A percentile compares a stretch with the other conserved stretches of the same genome.
These are phyloP conservation scores for Celoporthe dispersa DNA, from an alignment of 2,329 filamentous ascomycete genomes.

Conservation along the genomic window DNA sequence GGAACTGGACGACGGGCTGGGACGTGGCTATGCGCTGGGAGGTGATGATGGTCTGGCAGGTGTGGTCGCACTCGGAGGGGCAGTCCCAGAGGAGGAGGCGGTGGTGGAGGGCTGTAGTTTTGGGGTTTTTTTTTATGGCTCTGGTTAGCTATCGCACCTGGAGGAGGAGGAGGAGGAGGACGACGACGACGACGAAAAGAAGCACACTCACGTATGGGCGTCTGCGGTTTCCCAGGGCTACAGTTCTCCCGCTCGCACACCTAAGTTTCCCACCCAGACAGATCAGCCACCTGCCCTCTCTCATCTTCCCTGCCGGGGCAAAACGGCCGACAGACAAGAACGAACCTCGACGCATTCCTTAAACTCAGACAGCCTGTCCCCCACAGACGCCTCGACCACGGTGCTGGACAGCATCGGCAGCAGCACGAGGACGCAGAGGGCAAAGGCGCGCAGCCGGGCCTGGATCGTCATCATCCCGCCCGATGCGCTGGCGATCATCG, in stretches of 20 bases:
- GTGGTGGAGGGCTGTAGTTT: constrained; percentile 71
- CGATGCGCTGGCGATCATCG: constrained; percentile 39
- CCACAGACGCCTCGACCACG: constrained; percentile 70
- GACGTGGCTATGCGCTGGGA: constrained; percentile 67
- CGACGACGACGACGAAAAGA: constrained; percentile 24
- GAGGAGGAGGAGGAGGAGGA: constrained; percentile 65
- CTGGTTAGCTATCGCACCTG: constrained; percentile 46
- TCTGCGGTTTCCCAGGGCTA: constrained; percentile 59
- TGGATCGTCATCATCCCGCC: constrained; percentile 39
- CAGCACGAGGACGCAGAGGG: constrained; percentile 34
- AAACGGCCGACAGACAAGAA: constrained; percentile 26
- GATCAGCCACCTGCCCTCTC: constrained; percentile 9
- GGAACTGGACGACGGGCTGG: constrained; percentile 82
- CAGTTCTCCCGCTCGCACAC: constrained; percentile 84
- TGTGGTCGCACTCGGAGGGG: constrained; percentile 93
- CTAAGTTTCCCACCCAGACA: constrained; percentile 49
- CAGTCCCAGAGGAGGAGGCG: constrained; percentile 92
- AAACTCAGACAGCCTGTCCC: constrained; percentile 88
- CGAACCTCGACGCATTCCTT: constrained; percentile 80
- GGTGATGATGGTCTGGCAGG: constrained; percentile 93
- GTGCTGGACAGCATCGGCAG: constrained; percentile 45
- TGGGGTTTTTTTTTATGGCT: too few relatives aligned
- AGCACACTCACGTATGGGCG: constrained; percentile 68
- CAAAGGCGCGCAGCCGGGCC: constrained; percentile 35
- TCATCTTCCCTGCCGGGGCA: background rate